Evolutionary conservation across 129 eudicot genomes (phyloP).

Genomic region (Lactuca saligna): DNA sequence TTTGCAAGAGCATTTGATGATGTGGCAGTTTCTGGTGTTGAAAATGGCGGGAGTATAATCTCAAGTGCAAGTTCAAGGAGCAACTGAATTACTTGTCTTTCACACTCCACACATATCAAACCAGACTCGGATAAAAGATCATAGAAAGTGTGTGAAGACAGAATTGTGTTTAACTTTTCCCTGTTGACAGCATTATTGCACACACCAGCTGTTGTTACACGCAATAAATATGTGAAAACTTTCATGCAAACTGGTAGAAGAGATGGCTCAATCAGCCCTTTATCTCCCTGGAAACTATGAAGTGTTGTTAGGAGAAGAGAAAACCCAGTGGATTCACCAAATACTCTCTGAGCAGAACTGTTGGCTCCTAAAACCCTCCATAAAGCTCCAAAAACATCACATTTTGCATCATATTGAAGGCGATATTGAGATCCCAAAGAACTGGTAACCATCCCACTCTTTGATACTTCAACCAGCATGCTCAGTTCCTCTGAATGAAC

Average conservation of each 20-base stretch:
- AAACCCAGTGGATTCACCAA: slow-evolving; percentile 98
- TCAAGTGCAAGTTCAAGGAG: slow-evolving; percentile 94
- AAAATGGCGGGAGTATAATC: slow-evolving; percentile 81
- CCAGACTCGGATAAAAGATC: slow-evolving; percentile 93
- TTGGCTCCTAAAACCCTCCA: slow-evolving; percentile 89
- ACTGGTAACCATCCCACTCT: slow-evolving; percentile 96
- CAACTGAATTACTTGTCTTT: slow-evolving; percentile 85
- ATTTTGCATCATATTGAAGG: slow-evolving; percentile 80
- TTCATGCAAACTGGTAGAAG: slow-evolving; percentile 37
- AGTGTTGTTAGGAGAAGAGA: slow-evolving; percentile 84
- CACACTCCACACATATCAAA: slow-evolving; percentile 85
- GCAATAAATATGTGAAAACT: slow-evolving; percentile 78
- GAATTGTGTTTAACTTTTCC: slow-evolving; percentile 62
- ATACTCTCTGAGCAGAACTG: slow-evolving; percentile 81
- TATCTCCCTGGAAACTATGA: slow-evolving; percentile 75
- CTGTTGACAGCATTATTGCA: slow-evolving; percentile 78
- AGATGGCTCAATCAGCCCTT: slow-evolving; percentile 38
- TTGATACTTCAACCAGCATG: slow-evolving; percentile 72
- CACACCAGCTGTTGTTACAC: slow-evolving; percentile 83
- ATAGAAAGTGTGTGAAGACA: slow-evolving; percentile 77
- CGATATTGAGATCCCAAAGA: slow-evolving; percentile 78
- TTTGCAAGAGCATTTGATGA: slow-evolving; percentile 37
- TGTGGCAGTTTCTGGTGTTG: slow-evolving; percentile 48
- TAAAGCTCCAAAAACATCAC: slow-evolving; percentile 86
- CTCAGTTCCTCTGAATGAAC: slow-evolving; percentile 95